Conservation (phyloP, 495 filamentous ascomycete genomes). For the Rusavskia elegans region DNA sequence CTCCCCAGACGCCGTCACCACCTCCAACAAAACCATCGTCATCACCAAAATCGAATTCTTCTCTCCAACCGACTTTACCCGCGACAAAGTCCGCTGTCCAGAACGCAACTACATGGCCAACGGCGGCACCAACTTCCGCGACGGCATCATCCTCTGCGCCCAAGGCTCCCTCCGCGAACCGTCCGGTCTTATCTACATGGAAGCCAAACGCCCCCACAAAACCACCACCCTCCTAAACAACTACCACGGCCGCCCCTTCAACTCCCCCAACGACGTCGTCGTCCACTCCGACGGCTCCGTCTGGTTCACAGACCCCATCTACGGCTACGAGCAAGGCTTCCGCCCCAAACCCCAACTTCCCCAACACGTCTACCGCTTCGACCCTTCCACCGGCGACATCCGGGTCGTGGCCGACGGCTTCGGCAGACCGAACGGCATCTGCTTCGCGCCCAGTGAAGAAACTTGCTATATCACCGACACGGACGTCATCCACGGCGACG, state of each 20-base stretch:
- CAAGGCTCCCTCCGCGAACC: slow-evolving; percentile 32
- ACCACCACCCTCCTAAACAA: slow-evolving; percentile 19
- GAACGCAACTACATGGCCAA: slow-evolving; percentile 37
- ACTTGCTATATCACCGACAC: slow-evolving; percentile 35
- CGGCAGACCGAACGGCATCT: slow-evolving; percentile 30
- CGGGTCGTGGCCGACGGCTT: slow-evolving; percentile 35
- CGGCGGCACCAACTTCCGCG: slow-evolving; percentile 32
- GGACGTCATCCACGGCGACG: slow-evolving; percentile 23
- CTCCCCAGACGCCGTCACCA: slow-evolving; percentile 19
- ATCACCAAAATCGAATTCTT: slow-evolving; percentile 22
- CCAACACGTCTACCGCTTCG: slow-evolving; percentile 34
- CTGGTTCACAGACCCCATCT: slow-evolving; percentile 43
- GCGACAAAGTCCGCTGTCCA: slow-evolving; percentile 14
- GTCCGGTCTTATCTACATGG: slow-evolving; percentile 31
- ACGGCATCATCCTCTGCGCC: slow-evolving; percentile 30
- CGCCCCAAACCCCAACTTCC: slow-evolving; percentile 30
- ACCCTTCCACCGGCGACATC: slow-evolving; percentile 28
- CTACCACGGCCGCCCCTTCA: slow-evolving; percentile 31
- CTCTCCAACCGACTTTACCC: slow-evolving; percentile 15
- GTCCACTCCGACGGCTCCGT: slow-evolving; percentile 26
- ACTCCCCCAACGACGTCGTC: slow-evolving; percentile 31
- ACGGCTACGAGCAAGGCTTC: slow-evolving; percentile 26
- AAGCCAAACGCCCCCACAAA: slow-evolving; percentile 20
- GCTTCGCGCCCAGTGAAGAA: slow-evolving; percentile 30
- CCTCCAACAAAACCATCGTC: slow-evolving; percentile 16